These are phyloP conservation scores for Thraustochytrium striatum DNA, from an alignment of 352 stramenopile species.

Conservation along the genomic window DNA sequence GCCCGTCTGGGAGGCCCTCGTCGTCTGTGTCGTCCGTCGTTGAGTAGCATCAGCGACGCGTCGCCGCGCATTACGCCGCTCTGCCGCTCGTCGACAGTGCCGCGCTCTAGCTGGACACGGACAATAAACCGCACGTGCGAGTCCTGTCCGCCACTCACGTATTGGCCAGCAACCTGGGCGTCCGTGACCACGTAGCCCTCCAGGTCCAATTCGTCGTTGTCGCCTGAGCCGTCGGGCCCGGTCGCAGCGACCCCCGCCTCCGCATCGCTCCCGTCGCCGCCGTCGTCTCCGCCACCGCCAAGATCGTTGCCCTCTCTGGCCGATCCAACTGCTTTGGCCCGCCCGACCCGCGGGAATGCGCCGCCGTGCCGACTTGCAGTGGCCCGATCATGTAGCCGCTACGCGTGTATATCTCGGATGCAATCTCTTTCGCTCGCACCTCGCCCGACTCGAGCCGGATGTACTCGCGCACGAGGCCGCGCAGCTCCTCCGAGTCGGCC, in stretches of 20 bases:
- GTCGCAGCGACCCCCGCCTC: background rate
- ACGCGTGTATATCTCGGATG: background rate
- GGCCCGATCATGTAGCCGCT: conserved; percentile 17
- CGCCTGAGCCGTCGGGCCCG: too few relatives aligned
- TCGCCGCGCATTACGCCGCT: too few relatives aligned
- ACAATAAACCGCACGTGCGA: conserved; percentile 38
- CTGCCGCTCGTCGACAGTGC: too few relatives aligned
- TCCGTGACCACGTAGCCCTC: background rate
- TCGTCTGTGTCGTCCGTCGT: too few relatives aligned
- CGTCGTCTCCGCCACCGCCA: background rate
- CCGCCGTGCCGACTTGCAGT: background rate
- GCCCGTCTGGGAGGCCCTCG: too few relatives aligned
- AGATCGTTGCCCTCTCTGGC: too few relatives aligned
- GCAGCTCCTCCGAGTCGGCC: background rate
- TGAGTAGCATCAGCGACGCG: conserved; percentile 8
- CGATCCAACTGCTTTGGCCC: too few relatives aligned
- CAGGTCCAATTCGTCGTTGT: background rate
- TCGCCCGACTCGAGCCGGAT: background rate
- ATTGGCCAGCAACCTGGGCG: too few relatives aligned
- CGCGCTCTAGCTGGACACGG: conserved; percentile 22
- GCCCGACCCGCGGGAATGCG: background rate
- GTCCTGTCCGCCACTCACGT: too few relatives aligned
- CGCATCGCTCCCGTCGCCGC: background rate
- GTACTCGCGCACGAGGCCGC: conserved; percentile 1
- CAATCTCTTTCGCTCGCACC: background rate